Evolutionary conservation across 2,329 filamentous ascomycete genomes (phyloP).

Genomic region (Colletotrichum viniferum): DNA sequence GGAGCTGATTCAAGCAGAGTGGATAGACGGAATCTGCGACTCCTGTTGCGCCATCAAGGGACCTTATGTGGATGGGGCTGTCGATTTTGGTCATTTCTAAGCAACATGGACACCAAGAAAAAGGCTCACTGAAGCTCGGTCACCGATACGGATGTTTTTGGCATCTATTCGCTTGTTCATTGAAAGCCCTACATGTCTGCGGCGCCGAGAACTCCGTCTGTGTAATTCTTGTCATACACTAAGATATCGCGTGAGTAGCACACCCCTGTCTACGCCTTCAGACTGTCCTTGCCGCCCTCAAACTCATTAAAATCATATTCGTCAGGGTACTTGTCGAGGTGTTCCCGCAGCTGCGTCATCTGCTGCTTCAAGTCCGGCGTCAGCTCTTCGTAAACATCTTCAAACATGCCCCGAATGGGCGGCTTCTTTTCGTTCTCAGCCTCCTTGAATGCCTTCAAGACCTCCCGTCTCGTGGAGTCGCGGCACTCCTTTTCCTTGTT

Average conservation of each 20-base stretch:
- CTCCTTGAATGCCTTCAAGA: slow-evolving; percentile 82
- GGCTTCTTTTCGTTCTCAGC: slow-evolving; percentile 85
- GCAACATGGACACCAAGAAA: not conserved
- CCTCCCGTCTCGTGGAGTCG: slow-evolving; percentile 69
- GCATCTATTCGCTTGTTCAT: not conserved
- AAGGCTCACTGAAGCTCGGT: not conserved
- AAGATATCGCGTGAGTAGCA: not conserved
- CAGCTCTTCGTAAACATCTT: slow-evolving; percentile 87
- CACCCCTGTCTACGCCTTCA: slow-evolving; percentile 44
- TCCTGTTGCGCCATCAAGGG: slow-evolving; percentile 11
- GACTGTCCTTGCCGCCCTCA: slow-evolving; percentile 73
- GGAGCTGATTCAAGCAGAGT: slow-evolving; percentile 1
- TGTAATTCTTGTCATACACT: not conserved
- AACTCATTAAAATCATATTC: slow-evolving; percentile 86
- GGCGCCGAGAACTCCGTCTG: not conserved
- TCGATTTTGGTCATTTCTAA: not conserved
- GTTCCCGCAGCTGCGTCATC: slow-evolving; percentile 71
- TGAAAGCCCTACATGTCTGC: not conserved
- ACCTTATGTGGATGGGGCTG: not conserved
- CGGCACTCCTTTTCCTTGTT: slow-evolving; percentile 76
- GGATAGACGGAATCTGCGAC: not conserved
- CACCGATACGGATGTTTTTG: not conserved
- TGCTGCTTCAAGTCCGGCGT: slow-evolving; percentile 81
- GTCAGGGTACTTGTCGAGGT: slow-evolving; percentile 84
- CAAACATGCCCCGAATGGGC: slow-evolving; percentile 74